Conservation (phyloP, 2,329 filamentous ascomycete genomes). For the Botrytis pseudocinerea region DNA sequence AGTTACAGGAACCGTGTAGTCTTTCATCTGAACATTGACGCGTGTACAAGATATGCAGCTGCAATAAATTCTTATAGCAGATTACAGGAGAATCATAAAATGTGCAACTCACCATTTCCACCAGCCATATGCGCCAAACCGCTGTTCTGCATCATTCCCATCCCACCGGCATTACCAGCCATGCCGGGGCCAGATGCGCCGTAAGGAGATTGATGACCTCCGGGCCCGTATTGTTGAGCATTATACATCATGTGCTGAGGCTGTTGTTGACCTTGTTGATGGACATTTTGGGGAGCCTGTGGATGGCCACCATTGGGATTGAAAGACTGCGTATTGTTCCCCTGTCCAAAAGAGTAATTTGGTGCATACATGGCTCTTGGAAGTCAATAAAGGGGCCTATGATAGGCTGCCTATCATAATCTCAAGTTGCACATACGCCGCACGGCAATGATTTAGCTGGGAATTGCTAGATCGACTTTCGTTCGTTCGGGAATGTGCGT, state of each 20-base stretch:
- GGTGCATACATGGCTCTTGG: slow-evolving; percentile 29
- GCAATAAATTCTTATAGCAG: slow-evolving; percentile 10
- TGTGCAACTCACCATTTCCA: slow-evolving; percentile 40
- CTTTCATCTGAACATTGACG: slow-evolving; percentile 2
- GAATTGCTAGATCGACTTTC: slow-evolving; percentile 21
- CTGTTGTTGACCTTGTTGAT: slow-evolving; percentile 38
- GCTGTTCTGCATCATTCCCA: slow-evolving; percentile 59
- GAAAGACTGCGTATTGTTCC: slow-evolving; percentile 25
- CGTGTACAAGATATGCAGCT: slow-evolving; percentile 13
- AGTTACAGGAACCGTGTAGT: neutral
- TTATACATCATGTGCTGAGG: slow-evolving; percentile 59
- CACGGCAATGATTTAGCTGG: slow-evolving; percentile 24
- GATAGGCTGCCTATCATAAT: slow-evolving; percentile 27
- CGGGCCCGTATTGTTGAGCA: slow-evolving; percentile 39
- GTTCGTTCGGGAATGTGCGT: slow-evolving; percentile 23
- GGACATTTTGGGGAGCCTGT: slow-evolving; percentile 24
- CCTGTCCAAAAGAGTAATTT: slow-evolving; percentile 26
- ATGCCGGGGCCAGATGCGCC: slow-evolving; percentile 34
- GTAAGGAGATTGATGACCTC: slow-evolving; percentile 36
- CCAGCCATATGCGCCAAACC: slow-evolving; percentile 41
- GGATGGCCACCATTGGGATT: slow-evolving; percentile 27
- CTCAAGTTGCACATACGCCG: slow-evolving; percentile 25
- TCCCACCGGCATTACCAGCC: slow-evolving; percentile 37
- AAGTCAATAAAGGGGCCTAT: slow-evolving; percentile 17
- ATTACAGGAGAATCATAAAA: slow-evolving; percentile 14